phyloP scores from a whole-genome alignment of 1,284 basidiomycete species.

The Tilletia setariae region DNA sequence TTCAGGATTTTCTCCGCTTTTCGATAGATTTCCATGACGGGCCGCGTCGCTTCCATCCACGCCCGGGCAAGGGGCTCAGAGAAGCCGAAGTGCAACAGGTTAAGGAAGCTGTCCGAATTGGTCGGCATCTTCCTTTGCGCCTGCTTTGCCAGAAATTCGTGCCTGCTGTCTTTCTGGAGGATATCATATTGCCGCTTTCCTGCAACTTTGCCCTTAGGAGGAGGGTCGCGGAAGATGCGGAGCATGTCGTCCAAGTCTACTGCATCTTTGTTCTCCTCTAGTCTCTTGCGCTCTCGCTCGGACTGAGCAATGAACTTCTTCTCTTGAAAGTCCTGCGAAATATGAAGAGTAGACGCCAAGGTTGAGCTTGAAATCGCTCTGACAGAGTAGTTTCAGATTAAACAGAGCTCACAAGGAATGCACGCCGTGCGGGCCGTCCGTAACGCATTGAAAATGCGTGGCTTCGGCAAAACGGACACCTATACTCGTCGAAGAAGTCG shows the following conservation, averaged over 20 bases:
- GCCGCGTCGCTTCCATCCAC: slow-evolving; percentile 6
- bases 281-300: slow-evolving; percentile 9
- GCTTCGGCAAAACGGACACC: slow-evolving; percentile 63
- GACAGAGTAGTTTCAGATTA: slow-evolving; percentile 64
- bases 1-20: slow-evolving; percentile 18
- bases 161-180: background rate
- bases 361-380: slow-evolving; percentile 24
- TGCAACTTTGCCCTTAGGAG: background rate
- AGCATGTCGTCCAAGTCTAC: background rate
- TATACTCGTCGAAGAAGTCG: slow-evolving; percentile 59
- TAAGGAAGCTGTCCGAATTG: background rate
- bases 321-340: slow-evolving; percentile 15
- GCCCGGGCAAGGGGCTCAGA: background rate
- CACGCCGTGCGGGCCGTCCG: slow-evolving; percentile 64
- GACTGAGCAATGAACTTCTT: background rate
- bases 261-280: background rate
- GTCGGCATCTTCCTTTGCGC: background rate
- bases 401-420: slow-evolving; percentile 61
- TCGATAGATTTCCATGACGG: slow-evolving; percentile 16
- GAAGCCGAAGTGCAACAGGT: background rate
- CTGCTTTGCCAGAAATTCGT: background rate
- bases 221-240: background rate
- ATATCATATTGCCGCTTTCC: background rate
- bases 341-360: background rate
- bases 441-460: slow-evolving; percentile 63